These are phyloP conservation scores for Citrullus amarus DNA, from an alignment of 306 rosid species.

Conservation along the genomic window DNA sequence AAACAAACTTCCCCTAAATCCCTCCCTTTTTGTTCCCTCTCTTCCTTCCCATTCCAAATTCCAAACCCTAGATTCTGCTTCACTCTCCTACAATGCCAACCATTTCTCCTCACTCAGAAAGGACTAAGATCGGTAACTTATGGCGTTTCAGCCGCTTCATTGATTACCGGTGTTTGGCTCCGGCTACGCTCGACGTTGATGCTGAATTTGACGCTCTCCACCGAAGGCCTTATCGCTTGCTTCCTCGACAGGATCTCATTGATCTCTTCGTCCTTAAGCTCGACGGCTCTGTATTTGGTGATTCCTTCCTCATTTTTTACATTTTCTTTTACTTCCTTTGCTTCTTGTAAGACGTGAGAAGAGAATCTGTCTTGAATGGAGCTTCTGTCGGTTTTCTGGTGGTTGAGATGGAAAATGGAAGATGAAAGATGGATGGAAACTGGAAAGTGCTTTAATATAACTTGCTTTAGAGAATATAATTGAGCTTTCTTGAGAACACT, in stretches of 20 bases:
- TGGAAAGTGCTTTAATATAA: neutral
- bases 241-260: conserved; percentile 22
- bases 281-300: conserved; percentile 40
- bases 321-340: neutral
- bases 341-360: neutral
- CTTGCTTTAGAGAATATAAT: neutral
- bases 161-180: conserved; percentile 21
- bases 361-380: neutral
- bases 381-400: neutral
- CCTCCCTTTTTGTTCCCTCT: neutral
- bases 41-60: neutral
- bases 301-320: neutral
- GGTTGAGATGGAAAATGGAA: neutral
- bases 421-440: neutral
- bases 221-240: conserved; percentile 8
- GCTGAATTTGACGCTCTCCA: neutral
- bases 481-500: neutral
- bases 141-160: conserved; percentile 14
- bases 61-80: neutral
- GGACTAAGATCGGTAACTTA: neutral
- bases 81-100: neutral
- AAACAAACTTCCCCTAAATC: neutral
- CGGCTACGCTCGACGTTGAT: conserved; percentile 7
- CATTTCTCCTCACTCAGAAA: neutral
- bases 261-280: conserved; percentile 39